Conservation (phyloP, 176 grass and related monocot species). For the Raddia guianensis region DNA sequence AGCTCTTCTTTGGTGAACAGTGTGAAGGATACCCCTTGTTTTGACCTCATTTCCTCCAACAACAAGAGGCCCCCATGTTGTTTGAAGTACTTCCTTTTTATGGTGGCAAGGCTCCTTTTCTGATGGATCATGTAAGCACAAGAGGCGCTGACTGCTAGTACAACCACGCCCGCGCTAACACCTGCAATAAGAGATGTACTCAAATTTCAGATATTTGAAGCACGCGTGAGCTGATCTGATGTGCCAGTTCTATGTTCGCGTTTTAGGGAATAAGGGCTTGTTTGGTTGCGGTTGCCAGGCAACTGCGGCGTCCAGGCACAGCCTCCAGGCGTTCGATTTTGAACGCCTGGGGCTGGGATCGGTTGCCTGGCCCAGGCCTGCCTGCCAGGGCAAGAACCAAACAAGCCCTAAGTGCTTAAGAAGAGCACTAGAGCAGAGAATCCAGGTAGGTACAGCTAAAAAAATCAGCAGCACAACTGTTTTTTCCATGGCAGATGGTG, state of each 20-base stretch:
- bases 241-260: neutral
- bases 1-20: conserved; percentile 69
- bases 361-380: too few species aligned
- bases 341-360: too few species aligned
- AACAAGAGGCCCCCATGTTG: conserved; percentile 66
- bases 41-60: conserved; percentile 63
- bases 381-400: too few species aligned
- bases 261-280: neutral
- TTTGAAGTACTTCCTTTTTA: conserved; percentile 59
- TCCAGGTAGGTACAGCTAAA: neutral
- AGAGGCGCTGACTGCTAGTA: conserved; percentile 32
- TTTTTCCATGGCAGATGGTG: neutral
- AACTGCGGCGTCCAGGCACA: too few species aligned
- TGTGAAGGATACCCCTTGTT: conserved; percentile 62
- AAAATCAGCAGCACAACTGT: neutral
- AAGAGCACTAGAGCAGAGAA: too few species aligned
- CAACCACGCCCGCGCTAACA: conserved; percentile 33
- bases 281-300: too few species aligned
- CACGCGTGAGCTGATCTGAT: neutral
- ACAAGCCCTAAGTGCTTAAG: too few species aligned
- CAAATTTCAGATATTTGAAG: neutral
- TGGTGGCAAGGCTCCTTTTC: conserved; percentile 46
- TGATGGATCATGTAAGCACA: conserved; percentile 48
- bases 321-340: too few species aligned
- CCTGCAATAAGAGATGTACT: conserved; percentile 31